Evolutionary conservation across 129 eudicot species (phyloP).

Genomic region (Sambucus nigra): DNA sequence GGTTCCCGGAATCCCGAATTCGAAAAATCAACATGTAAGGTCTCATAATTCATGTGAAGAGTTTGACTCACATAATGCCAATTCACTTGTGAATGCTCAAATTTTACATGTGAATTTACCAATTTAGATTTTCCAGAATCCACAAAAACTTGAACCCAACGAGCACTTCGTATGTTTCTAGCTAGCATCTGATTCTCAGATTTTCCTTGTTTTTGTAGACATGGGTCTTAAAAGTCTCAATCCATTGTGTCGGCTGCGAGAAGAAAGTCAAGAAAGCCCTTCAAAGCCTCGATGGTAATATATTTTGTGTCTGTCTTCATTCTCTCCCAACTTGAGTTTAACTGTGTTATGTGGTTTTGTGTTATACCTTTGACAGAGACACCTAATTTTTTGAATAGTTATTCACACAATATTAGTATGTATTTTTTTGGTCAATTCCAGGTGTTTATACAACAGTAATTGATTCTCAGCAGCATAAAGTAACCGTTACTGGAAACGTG

Average conservation of each 20-base stretch:
- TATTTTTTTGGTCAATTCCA: conserved; percentile 9
- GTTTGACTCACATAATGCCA: no score
- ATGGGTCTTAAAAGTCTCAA: conserved; percentile 62
- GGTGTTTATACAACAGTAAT: conserved; percentile 71
- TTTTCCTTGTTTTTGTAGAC: conserved; percentile 24
- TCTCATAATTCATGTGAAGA: no score
- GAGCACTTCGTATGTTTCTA: background rate
- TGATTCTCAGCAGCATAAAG: conserved; percentile 66
- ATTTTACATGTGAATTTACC: background rate
- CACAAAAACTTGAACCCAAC: no score
- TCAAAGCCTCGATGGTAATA: conserved; percentile 58
- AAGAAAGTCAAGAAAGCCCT: conserved; percentile 87
- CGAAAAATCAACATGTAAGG: no score
- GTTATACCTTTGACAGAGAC: background rate
- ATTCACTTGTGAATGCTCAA: no score
- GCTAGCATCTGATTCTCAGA: background rate
- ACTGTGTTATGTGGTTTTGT: background rate
- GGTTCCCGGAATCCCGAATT: no score
- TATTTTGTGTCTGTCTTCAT: background rate
- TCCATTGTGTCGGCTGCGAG: conserved; percentile 85
- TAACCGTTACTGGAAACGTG: conserved; percentile 56
- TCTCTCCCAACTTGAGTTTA: background rate
- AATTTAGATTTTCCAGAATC: no score
- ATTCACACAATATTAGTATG: background rate
- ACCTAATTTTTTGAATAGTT: background rate